Evolutionary conservation across 345 rosid genomes (phyloP).

Genomic region (Iberis pinnata): DNA sequence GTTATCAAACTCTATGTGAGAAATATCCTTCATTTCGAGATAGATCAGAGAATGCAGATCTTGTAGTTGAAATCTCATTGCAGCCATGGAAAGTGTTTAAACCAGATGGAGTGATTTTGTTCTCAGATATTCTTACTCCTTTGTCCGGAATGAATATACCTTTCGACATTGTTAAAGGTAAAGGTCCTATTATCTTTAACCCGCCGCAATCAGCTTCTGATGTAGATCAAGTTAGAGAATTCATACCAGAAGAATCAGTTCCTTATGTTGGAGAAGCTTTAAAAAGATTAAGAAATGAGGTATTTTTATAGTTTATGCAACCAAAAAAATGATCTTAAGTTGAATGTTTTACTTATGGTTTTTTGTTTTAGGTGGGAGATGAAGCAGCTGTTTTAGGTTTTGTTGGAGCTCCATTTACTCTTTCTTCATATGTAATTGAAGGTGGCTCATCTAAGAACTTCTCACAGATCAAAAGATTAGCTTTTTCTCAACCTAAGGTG

Average conservation of each 20-base stretch:
- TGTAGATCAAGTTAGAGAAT: conserved; percentile 75
- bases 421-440: conserved; percentile 88
- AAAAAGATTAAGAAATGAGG: conserved; percentile 80
- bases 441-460: conserved; percentile 98
- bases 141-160: conserved; percentile 99
- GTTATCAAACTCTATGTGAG: conserved; percentile 81
- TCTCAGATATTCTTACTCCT: conserved; percentile 96
- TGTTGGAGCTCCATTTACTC: conserved; percentile 97
- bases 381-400: conserved; percentile 89
- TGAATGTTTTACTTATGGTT: conserved; percentile 5
- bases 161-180: conserved; percentile 91
- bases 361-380: conserved; percentile 52
- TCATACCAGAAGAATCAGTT: conserved; percentile 76
- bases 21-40: conserved; percentile 89
- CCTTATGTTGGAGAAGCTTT: conserved; percentile 96
- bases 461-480: conserved; percentile 68
- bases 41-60: conserved; percentile 93
- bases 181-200: conserved; percentile 83
- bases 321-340: not conserved
- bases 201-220: conserved; percentile 62
- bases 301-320: conserved; percentile 11
- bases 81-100: conserved; percentile 97
- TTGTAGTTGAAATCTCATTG: conserved; percentile 86
- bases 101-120: conserved; percentile 96
- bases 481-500: conserved; percentile 91